These are phyloP conservation scores for Chrysopogon serrulatus DNA, from an alignment of 176 grass and related monocot genomes.

Conservation along the genomic window DNA sequence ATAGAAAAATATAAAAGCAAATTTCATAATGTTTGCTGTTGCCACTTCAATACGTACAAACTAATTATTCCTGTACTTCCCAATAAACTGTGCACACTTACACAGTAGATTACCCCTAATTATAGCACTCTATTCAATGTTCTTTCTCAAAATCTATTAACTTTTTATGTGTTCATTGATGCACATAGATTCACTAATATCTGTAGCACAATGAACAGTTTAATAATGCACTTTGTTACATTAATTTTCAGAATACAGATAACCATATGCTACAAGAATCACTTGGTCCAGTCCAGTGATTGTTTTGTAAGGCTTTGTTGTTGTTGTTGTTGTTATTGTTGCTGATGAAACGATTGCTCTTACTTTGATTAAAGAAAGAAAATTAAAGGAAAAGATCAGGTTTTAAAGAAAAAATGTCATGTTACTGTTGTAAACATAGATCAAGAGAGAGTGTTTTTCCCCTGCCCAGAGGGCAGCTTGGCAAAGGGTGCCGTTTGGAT, in stretches of 20 bases:
- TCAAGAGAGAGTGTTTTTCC: too few species aligned
- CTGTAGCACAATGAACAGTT: neutral
- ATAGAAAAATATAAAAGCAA: neutral
- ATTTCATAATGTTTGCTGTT: neutral
- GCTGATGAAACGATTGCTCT: neutral
- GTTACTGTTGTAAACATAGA: too few species aligned
- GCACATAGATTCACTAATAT: neutral
- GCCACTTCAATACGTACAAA: neutral
- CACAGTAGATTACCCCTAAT: neutral
- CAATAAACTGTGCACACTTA: neutral
- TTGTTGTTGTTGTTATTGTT: too few species aligned
- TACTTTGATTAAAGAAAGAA: neutral
- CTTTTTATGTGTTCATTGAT: neutral
- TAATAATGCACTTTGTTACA: neutral
- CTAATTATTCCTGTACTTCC: neutral
- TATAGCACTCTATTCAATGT: neutral
- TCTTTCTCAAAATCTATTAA: neutral
- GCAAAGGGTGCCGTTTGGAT: too few species aligned
- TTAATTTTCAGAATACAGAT: neutral
- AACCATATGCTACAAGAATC: neutral
- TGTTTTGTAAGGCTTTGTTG: too few species aligned
- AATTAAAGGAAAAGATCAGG: neutral
- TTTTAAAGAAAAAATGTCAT: neutral
- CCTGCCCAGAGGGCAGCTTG: too few species aligned
- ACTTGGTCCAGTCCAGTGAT: neutral